phyloP scores from a whole-genome alignment of 805 yeast genomes.

The Kuraishia floccosa region DNA sequence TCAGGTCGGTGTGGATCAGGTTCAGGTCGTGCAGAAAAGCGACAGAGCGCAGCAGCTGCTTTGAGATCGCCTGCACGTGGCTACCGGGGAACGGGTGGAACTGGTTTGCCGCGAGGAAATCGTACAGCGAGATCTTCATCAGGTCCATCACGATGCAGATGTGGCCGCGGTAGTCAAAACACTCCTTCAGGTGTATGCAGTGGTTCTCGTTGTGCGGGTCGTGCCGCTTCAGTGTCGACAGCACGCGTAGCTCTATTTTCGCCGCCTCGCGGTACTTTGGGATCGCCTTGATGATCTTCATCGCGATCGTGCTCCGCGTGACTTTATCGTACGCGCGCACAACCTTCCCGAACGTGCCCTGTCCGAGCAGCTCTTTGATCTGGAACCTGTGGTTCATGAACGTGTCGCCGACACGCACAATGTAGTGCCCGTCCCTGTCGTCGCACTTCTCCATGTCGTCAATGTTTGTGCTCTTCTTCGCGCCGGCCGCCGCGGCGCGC shows the following conservation, averaged over 20 bases:
- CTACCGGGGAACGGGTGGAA: constrained; percentile 90
- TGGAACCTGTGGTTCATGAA: constrained; percentile 68
- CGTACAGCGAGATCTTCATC: constrained; percentile 76
- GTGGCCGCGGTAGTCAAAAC: constrained; percentile 88
- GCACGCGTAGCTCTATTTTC: constrained; percentile 78
- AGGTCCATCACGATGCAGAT: constrained; percentile 90
- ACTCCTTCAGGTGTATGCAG: constrained; percentile 81
- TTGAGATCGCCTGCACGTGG: constrained; percentile 82
- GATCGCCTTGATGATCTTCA: constrained; percentile 84
- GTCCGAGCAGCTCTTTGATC: constrained; percentile 65
- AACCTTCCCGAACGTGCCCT: constrained; percentile 90
- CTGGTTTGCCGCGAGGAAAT: constrained; percentile 75
- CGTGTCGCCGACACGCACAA: constrained; percentile 41
- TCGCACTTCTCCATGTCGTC: no score
- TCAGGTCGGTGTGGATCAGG: constrained; percentile 89
- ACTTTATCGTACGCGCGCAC: constrained; percentile 67
- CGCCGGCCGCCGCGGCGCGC: constrained; percentile 6
- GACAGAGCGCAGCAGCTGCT: constrained; percentile 76
- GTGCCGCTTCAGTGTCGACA: constrained; percentile 59
- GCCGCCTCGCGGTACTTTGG: constrained; percentile 95
- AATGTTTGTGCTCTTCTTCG: constrained; percentile 12
- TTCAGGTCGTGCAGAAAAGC: constrained; percentile 84
- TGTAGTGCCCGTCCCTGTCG: constrained; percentile 68
- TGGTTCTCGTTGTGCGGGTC: constrained; percentile 59
- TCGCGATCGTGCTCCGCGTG: constrained; percentile 60